Evolutionary conservation across 1,284 basidiomycete species (phyloP).

Genomic region (Vanrija sp.): DNA sequence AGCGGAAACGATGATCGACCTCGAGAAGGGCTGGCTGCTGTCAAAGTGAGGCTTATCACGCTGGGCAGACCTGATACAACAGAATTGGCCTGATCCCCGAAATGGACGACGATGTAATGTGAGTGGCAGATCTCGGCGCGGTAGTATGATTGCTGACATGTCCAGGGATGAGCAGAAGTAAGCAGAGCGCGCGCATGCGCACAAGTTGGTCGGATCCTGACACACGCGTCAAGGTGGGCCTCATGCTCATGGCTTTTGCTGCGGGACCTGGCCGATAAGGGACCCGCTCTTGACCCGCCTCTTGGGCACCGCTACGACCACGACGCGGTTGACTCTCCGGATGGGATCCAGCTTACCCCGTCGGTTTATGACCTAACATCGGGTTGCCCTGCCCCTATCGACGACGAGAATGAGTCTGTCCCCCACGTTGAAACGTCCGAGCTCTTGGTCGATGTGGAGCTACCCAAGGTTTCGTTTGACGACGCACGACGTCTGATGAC

Average conservation of each 20-base stretch:
- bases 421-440: neutral
- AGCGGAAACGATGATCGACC: constrained; percentile 60
- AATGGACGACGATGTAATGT: constrained; percentile 80
- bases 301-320: neutral
- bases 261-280: constrained; percentile 58
- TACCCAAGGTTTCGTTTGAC: constrained; percentile 43
- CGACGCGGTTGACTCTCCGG: neutral
- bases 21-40: constrained; percentile 74
- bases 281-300: constrained; percentile 4
- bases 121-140: constrained; percentile 10
- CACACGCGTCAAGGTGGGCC: constrained; percentile 15
- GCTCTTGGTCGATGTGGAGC: constrained; percentile 20
- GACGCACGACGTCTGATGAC: constrained; percentile 66
- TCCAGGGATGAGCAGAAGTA: constrained; percentile 63
- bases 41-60: constrained; percentile 49
- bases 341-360: constrained; percentile 8
- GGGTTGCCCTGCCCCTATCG: neutral
- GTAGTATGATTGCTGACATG: constrained; percentile 4
- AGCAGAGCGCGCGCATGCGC: constrained; percentile 45
- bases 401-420: neutral
- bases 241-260: constrained; percentile 72
- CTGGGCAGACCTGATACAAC: neutral
- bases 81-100: constrained; percentile 64
- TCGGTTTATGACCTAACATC: constrained; percentile 5
- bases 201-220: neutral